Conservation (phyloP, 192 early-diverging fungal genomes). For the Backusella psychrophila region DNA sequence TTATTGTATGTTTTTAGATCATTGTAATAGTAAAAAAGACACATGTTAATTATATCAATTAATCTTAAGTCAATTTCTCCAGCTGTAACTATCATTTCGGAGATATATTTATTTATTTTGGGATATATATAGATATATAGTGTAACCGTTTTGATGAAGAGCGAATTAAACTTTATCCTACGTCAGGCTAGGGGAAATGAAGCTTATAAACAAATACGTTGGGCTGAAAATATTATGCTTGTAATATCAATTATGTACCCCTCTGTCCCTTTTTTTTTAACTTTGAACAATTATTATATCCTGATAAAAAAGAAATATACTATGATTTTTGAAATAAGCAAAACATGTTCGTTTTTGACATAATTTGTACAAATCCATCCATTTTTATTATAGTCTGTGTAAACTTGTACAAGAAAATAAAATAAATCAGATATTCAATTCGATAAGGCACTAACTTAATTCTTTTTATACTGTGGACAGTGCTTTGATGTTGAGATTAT, state of each 20-base stretch:
- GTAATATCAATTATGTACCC: not conserved
- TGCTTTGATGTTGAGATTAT: not conserved
- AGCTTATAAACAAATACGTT: not conserved
- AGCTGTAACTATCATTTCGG: constrained; percentile 1
- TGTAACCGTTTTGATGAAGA: not conserved
- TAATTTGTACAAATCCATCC: constrained; percentile 2
- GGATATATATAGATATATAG: not conserved
- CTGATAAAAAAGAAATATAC: not conserved
- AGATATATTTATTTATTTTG: not conserved
- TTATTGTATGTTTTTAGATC: not conserved
- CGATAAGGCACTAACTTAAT: not conserved
- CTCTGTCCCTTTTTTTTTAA: not conserved
- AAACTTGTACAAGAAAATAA: constrained; percentile 2
- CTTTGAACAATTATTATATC: not conserved
- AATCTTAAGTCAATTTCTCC: not conserved
- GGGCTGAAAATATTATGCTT: not conserved
- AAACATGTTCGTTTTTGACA: not conserved
- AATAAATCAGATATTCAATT: constrained; percentile 2
- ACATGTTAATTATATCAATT: constrained; percentile 5
- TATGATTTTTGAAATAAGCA: not conserved
- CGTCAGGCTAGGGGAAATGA: not conserved
- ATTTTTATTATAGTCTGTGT: constrained; percentile 7
- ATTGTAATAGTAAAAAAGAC: not conserved
- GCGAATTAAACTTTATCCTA: not conserved
- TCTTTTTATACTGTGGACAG: not conserved